phyloP scores from a whole-genome alignment of 495 filamentous ascomycete species.

The Penicillium salamii region DNA sequence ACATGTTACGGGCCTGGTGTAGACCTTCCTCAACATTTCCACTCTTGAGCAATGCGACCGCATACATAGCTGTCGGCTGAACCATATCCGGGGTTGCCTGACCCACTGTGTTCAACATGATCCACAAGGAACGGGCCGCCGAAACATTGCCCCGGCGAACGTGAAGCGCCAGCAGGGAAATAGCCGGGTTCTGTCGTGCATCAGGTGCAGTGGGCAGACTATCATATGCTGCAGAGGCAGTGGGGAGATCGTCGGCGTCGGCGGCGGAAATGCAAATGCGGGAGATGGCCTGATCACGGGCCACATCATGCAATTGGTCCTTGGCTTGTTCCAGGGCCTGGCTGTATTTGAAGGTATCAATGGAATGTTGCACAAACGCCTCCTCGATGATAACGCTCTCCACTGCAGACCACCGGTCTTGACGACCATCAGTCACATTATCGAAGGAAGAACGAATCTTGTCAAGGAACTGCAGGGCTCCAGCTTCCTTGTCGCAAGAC shows the following conservation, averaged over 20 bases:
- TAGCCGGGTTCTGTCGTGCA: conserved; percentile 61
- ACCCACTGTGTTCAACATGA: conserved; percentile 60
- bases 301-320: conserved; percentile 44
- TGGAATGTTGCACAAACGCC: conserved; percentile 70
- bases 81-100: conserved; percentile 65
- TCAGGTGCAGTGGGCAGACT: conserved; percentile 46
- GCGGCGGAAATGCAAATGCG: conserved; percentile 67
- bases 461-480: conserved; percentile 77
- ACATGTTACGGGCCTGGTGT: conserved; percentile 75
- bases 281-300: conserved; percentile 53
- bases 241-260: conserved; percentile 68
- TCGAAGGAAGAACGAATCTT: conserved; percentile 64
- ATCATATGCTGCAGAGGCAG: conserved; percentile 66
- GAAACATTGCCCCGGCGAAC: conserved; percentile 75
- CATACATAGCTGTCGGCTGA: conserved; percentile 83
- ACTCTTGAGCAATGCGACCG: conserved; percentile 74
- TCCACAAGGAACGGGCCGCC: conserved; percentile 73
- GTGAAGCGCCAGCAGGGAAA: conserved; percentile 81
- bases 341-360: conserved; percentile 59
- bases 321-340: conserved; percentile 66
- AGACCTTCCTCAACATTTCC: conserved; percentile 76
- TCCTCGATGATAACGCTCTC: conserved; percentile 66
- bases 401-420: conserved; percentile 52
- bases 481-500: conserved; percentile 70
- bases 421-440: conserved; percentile 52